These are phyloP conservation scores for Saccharum officinarum DNA, from an alignment of 176 grass and related monocot genomes.

Conservation along the genomic window DNA sequence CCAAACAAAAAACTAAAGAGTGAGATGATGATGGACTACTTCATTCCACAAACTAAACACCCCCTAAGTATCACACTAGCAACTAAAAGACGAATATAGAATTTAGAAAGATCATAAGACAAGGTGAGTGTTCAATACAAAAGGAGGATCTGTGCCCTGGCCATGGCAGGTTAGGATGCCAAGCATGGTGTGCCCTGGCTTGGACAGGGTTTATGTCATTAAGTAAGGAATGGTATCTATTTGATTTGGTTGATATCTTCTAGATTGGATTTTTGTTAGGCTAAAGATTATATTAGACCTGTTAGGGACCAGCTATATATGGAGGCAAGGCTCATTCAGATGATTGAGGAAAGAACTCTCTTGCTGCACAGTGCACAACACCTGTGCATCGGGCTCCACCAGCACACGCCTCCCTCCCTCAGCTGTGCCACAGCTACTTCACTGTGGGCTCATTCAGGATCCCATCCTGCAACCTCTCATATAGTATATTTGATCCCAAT, in stretches of 20 bases:
- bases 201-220: not conserved
- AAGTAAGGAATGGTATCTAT: not conserved
- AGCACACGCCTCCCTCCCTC: not conserved
- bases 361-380: not conserved
- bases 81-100: not conserved
- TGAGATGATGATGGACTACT: not conserved
- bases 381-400: not conserved
- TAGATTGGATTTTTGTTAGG: not conserved
- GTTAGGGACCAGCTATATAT: not conserved
- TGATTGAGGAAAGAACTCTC: not conserved
- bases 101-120: slow-evolving; percentile 1
- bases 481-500: not conserved
- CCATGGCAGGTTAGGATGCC: not conserved
- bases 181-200: not conserved
- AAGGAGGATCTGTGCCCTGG: not conserved
- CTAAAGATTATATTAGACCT: not conserved
- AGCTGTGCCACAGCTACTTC: not conserved
- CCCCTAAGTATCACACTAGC: not conserved
- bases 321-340: not conserved
- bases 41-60: not conserved
- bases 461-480: not conserved
- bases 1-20: not conserved
- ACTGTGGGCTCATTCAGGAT: not conserved
- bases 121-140: not conserved
- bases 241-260: not conserved